A percentile compares a stretch with the other conserved stretches of the same genome.
Evolutionary conservation across 1,139 yeast genomes (phyloP).

Genomic region (Pneumocystis oryctolagi): DNA sequence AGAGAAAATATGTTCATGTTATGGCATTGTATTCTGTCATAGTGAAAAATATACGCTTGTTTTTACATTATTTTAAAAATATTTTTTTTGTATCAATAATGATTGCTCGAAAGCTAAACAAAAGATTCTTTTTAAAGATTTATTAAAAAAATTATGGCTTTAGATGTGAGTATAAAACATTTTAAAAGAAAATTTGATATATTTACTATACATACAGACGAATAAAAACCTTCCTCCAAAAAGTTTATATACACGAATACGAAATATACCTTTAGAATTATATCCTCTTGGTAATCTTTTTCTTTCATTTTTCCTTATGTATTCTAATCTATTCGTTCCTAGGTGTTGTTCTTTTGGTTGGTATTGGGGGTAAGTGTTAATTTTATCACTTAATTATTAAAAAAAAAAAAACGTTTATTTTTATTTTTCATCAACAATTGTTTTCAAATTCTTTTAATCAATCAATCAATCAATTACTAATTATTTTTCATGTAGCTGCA

Average conservation of each 20-base stretch:
- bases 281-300: not conserved
- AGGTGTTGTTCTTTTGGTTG: not conserved
- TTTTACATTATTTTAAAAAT: no score
- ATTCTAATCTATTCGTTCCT: not conserved
- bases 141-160: not conserved
- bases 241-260: not conserved
- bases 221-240: not conserved
- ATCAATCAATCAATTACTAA: not conserved
- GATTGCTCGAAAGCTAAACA: not conserved
- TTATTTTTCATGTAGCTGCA: not conserved
- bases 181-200: no score
- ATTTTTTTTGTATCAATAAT: no score
- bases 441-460: not conserved
- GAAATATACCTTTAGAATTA: not conserved
- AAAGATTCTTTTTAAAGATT: not conserved
- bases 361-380: not conserved
- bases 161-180: not conserved
- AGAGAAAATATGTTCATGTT: no score
- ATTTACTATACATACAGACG: not conserved
- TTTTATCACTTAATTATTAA: not conserved
- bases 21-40: no score
- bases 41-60: no score
- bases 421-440: no score
- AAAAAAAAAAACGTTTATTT: not conserved
- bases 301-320: not conserved